A percentile compares a stretch with the other conserved stretches of the same genome.
Evolutionary conservation across 345 rosid genomes (phyloP).

Genomic region (Brassica rapa): DNA sequence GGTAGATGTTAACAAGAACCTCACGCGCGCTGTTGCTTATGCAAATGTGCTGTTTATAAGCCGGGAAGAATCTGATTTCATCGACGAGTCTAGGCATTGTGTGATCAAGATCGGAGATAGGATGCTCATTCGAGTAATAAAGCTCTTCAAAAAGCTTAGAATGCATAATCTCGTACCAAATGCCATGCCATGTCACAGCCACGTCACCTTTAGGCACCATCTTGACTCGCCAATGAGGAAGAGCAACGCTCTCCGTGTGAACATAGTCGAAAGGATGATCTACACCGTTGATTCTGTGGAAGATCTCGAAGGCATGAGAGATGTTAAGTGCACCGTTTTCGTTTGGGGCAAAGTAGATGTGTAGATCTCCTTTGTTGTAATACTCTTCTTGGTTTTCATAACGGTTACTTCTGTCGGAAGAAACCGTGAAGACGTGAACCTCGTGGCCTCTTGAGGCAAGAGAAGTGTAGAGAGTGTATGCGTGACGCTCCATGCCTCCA

Average conservation of each 20-base stretch:
- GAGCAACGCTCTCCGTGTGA: conserved; percentile 70
- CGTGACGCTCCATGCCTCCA: conserved; percentile 83
- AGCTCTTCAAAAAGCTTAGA: conserved; percentile 70
- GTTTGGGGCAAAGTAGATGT: conserved; percentile 62
- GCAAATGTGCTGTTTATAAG: conserved; percentile 62
- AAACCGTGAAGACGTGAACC: conserved; percentile 71
- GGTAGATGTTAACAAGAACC: conserved; percentile 60
- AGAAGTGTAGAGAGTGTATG: conserved; percentile 57
- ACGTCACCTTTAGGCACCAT: conserved; percentile 42
- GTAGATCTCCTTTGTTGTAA: conserved; percentile 49
- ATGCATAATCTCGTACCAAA: conserved; percentile 77
- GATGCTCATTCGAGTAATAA: conserved; percentile 21
- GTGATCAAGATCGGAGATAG: conserved; percentile 50
- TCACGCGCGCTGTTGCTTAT: conserved; percentile 71
- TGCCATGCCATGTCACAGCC: conserved; percentile 82
- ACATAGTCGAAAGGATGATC: conserved; percentile 56
- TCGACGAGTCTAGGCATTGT: conserved; percentile 60
- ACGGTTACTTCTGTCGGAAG: conserved; percentile 48
- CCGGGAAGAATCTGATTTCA: conserved; percentile 62
- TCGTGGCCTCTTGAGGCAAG: conserved; percentile 64
- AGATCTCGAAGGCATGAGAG: conserved; percentile 59
- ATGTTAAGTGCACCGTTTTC: conserved; percentile 59
- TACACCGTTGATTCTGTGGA: conserved; percentile 44
- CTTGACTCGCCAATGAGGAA: conserved; percentile 68
- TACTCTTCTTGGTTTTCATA: conserved; percentile 39